Evolutionary conservation across 2,329 filamentous ascomycete species (phyloP), one percentile per base, ranked within the genome.

Genomic region (Waltergamsia citrina): DNA sequence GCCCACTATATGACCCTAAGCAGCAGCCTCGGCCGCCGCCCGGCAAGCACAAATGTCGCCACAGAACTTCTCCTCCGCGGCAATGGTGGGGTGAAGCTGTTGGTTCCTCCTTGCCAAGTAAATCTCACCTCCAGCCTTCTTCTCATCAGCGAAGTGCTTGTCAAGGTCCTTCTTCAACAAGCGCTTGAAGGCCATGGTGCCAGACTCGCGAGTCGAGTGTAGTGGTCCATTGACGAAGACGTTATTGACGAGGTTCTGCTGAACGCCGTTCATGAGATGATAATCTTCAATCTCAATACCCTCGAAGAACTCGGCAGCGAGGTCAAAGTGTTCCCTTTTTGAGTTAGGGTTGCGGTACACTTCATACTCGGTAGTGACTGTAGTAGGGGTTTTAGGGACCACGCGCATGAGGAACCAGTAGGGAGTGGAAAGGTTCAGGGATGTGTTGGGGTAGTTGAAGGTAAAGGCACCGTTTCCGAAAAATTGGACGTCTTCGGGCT

Each of bases 221-320:
- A 71, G 49, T 41, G 69, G 61, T 35, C 69, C 68, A 40, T 64
- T 68, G 45, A 68, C 48, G 39, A 67, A 71, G 15, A 70, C 57
- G 2, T 66, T 67, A 1, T 59, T 54, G 37, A 65, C 63, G 38
- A 72, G 53, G 47, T 72, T 73, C 38, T 56, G 51, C 41, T 71
- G 67, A 2, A 67, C 61, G 1, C 52, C 55, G 32, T 65, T 55
- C 46, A 67, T 71, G 1, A 72, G 57, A 0, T 58, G 52, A 40
- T 70, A 70, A 50, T 73, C 68, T 40, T 72, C 68, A 11, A 49
- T 48, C 52, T 70, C 62, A 36, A 72, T 60, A 34, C 65, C 65
- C 41, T 66, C 64, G 53, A 69, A 72, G 36, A 70, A 65, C 3
- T 59, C 49, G 47, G 59, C 59, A 37, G 69, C 60, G 3, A 53